Conservation (phyloP, 1,139 yeast species). For the Saccharomycopsis crataegensis region DNA sequence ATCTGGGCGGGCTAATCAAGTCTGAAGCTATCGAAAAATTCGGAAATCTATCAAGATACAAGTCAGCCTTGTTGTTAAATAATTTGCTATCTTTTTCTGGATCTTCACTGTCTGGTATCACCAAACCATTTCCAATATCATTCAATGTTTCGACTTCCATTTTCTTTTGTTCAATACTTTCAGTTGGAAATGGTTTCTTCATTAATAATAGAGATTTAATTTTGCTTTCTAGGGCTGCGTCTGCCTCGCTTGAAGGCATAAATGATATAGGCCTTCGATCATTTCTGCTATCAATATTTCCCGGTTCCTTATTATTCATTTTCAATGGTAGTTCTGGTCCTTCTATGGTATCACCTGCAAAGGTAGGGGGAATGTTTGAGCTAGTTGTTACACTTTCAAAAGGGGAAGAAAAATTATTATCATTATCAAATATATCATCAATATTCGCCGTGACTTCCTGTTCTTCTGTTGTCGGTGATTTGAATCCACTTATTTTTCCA, state of each 20-base stretch:
- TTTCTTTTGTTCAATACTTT: neutral
- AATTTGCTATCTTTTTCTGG: neutral
- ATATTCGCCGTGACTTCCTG: slow-evolving; percentile 2
- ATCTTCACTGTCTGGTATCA: neutral
- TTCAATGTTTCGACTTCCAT: neutral
- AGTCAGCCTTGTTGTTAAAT: slow-evolving; percentile 14
- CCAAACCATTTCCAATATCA: neutral
- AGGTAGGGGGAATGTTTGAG: neutral
- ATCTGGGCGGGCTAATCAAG: slow-evolving; percentile 16
- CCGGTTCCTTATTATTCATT: neutral
- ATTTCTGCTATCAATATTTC: neutral
- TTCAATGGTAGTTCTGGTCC: neutral
- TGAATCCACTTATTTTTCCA: neutral
- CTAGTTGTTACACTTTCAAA: neutral
- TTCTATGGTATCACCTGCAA: no score
- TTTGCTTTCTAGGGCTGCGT: slow-evolving; percentile 18
- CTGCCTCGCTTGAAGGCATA: slow-evolving; percentile 17
- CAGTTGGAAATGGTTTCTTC: neutral
- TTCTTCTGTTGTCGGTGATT: neutral
- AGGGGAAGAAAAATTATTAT: neutral
- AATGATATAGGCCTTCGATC: neutral
- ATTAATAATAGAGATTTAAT: slow-evolving; percentile 17
- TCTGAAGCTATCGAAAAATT: slow-evolving; percentile 16
- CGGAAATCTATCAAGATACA: slow-evolving; percentile 18
- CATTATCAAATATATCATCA: slow-evolving; percentile 1